Evolutionary conservation across 345 rosid species (phyloP), one percentile per base, ranked within the genome.

Genomic region (Salix suchowensis): DNA sequence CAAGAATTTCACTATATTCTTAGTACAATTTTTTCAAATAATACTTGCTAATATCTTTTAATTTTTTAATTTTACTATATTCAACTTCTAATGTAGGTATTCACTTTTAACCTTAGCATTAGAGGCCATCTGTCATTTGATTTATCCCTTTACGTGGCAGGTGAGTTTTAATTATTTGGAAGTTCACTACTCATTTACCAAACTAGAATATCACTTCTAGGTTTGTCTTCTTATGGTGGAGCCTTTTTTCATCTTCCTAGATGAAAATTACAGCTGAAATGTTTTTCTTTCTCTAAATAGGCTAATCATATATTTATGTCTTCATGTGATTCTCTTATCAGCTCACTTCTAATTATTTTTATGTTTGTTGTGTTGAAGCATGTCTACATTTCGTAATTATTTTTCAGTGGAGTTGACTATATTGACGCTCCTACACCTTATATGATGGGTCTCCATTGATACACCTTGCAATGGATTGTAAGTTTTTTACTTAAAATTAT

Each of bases 401-500:
- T 96, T 92, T 96, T 92, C 92, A 94, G 97, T 92, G 99, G 98
- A 91, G 99, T 92, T n/a, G 98, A 96, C 90, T 94, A 96, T 82
- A 32, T 32, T 32, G 4, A 32, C 78, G 99, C 99, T 76, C 99
- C 99, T 68, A 94, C 97, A 52, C 99, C 99, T 55, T 96, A 96
- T 83, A 94, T 96, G 97, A 96, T 96, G 99, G 99, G 99, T 83
- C 98, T 96, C 78, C 97, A 96, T 88, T 96, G 98, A 96, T 87
- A 94, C 94, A 84, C 82, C 97, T 94, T 80, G 83, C 78, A 23
- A 28, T 28, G 30, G 30, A 28, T 28, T 28, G 30, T 28, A 28
- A 28, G 30, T 28, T 28, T 28, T 28, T 28, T 28, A 28, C 2
- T 28, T 28, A 28, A 28, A 28, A 28, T 28, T 28, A 28, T 2